Base-by-base conservation (phyloP, 306 rosid genomes). In the Malus fusca region DNA sequence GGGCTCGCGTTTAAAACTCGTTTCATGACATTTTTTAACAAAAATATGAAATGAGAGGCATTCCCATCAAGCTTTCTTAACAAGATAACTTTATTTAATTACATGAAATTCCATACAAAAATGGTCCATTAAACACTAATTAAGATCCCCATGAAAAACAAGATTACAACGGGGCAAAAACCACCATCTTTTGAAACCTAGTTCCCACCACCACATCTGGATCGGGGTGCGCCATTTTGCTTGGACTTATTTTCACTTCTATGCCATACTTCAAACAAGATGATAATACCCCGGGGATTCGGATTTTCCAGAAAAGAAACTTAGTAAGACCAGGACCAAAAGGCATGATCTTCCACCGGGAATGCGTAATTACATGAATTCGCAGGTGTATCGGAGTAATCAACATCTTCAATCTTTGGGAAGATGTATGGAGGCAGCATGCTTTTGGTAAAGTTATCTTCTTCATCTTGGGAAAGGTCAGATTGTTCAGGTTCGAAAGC, bases 401-500 rank as follows among this genome's bases (percentile, higher is more conserved):
- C 80, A 0, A 80, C 83, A 56, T 85, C 87, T 82, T 90, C 93
- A 7, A 88, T 84, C 80, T 89, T 93, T 2, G 91, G 89, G 72
- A 91, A 89, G 82, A 85, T 67, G 82, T 80, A 85, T 0, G 87
- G 48, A 70, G 87, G 92, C 75, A 89, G 85, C 5, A 88, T 75
- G 79, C 13, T 76, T 30, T 72, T 81, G 83, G 74, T 86, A 22
- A 81, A 37, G 83, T 85, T 89, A 25, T 88, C 97, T 60, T 89
- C 93, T 79, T 91, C 97, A 25, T 91, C 98, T 44, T 93, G 96
- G 59, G 97, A 91, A 35, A 79, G 51, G 60, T 93, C 98, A 0
- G 95, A 93, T 65, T 89, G 95, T 17, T 90, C 93, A 23, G 85
- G 79, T 58, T 90, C 93, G 37, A 87, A 87, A 0, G 61, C 88